Percentiles rank a stretch among this genome's conserved stretches.
Evolutionary conservation across 129 eudicot species (phyloP).

Genomic region (Glebionis coronaria): DNA sequence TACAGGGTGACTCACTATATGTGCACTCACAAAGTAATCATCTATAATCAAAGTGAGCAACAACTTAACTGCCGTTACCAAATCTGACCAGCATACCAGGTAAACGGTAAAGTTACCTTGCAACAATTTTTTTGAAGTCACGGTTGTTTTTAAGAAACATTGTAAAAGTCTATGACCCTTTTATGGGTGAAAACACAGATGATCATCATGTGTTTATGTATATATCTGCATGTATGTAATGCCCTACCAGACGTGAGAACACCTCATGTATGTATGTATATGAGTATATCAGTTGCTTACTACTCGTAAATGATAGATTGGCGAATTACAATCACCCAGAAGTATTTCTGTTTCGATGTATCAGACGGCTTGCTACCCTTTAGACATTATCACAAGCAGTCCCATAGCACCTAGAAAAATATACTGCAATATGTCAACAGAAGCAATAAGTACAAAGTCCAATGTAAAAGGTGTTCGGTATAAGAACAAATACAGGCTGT

Average conservation of each 20-base stretch:
- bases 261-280: not conserved
- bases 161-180: not conserved
- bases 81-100: too few relatives aligned
- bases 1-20: too few relatives aligned
- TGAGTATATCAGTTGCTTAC: not conserved
- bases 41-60: too few relatives aligned
- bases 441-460: constrained; percentile 10
- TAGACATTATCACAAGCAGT: constrained; percentile 11
- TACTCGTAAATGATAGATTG: constrained; percentile 6
- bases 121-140: too few relatives aligned
- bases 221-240: too few relatives aligned
- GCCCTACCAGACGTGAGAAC: too few relatives aligned
- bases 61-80: too few relatives aligned
- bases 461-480: not conserved
- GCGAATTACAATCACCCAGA: not conserved
- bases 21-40: too few relatives aligned
- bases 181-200: too few relatives aligned
- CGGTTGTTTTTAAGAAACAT: too few relatives aligned
- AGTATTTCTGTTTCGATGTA: not conserved
- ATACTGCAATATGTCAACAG: constrained; percentile 24
- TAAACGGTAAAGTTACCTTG: too few relatives aligned
- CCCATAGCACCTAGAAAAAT: constrained; percentile 16
- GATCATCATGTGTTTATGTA: not conserved
- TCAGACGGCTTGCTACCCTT: constrained; percentile 19
- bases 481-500: not conserved